Base-by-base conservation (phyloP, 805 yeast genomes). In the Candida mattraensis region DNA sequence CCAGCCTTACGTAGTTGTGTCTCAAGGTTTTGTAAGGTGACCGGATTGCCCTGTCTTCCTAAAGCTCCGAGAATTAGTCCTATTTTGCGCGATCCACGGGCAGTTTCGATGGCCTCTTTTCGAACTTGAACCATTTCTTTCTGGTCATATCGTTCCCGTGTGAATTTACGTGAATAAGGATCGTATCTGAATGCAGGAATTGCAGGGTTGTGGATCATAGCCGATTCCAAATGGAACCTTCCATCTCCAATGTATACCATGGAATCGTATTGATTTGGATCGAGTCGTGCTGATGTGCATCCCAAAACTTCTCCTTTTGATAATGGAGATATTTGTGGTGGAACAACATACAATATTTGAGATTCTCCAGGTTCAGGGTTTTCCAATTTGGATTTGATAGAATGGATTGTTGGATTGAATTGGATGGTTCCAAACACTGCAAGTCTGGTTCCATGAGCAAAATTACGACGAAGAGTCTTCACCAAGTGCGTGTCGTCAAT, bases 281-380 rank as follows among this genome's bases (percentile, higher is more conserved):
- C 81, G 26, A 93, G 63, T 42, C 85, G 67, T 17, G 95, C 91
- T 1, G 97, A 87, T 0, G 99, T 93, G 59, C 99, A 93, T 0
- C 99, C 99, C 11, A 93, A 67, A 0, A 93, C 96, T 58, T 93
- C 99, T 37, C 98, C 99, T 52, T 86, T 87, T 2, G 97, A 88
- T 5, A 93, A 63, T 0, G 99, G 99, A 69, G 76, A 77, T 8
- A 87, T 84, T 56, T 93, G 99, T 0, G 99, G 98, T 1, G 98
- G 83, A 4, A 79, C 70, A 2, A 85, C 70, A 51, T 74, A 76
- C 7, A 89, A 63, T 18, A 77, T 64, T 35, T 72, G 69, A 3
- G 64, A 56, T 4, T 42, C 40, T 3, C 35, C 50, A 7, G 40
- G 18, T 9, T 47, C 45, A 7, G 61, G 59, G 33, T 61, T 61